Evolutionary conservation across 2,329 filamentous ascomycete species (phyloP).

Genomic region (Penicillium sp.): DNA sequence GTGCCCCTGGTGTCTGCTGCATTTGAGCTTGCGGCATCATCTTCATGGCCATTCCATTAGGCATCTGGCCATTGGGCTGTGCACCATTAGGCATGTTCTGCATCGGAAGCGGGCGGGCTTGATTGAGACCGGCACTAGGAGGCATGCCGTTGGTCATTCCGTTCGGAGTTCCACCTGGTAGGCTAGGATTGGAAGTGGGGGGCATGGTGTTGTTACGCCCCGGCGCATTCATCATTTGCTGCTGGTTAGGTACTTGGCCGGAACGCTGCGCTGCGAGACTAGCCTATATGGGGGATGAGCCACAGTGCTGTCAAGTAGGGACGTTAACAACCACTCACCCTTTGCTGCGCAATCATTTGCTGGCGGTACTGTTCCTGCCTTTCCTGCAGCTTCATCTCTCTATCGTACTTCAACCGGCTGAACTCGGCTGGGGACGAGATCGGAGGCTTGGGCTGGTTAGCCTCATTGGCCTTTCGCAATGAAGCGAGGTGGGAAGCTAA

Average conservation of each 20-base stretch:
- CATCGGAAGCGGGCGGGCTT: conserved; percentile 42
- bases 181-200: conserved; percentile 35
- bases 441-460: conserved; percentile 57
- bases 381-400: conserved; percentile 67
- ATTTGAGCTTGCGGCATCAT: conserved; percentile 59
- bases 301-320: conserved; percentile 9
- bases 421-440: conserved; percentile 84
- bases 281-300: conserved; percentile 30
- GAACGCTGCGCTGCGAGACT: conserved; percentile 46
- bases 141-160: conserved; percentile 51
- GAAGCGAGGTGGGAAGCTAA: conserved; percentile 68
- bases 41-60: conserved; percentile 60
- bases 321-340: conserved; percentile 39
- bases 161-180: conserved; percentile 41
- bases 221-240: conserved; percentile 35
- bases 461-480: conserved; percentile 76
- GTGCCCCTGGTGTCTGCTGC: conserved; percentile 45
- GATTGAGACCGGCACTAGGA: conserved; percentile 36
- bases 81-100: conserved; percentile 43
- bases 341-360: conserved; percentile 59
- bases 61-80: conserved; percentile 51
- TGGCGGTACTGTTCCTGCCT: conserved; percentile 61
- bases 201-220: conserved; percentile 44
- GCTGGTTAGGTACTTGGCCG: conserved; percentile 45
- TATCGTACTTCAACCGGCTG: conserved; percentile 82